A percentile compares a stretch with the other conserved stretches of the same genome.
Conservation (phyloP, 345 rosid genomes). For the Pugionium dolabratum region DNA sequence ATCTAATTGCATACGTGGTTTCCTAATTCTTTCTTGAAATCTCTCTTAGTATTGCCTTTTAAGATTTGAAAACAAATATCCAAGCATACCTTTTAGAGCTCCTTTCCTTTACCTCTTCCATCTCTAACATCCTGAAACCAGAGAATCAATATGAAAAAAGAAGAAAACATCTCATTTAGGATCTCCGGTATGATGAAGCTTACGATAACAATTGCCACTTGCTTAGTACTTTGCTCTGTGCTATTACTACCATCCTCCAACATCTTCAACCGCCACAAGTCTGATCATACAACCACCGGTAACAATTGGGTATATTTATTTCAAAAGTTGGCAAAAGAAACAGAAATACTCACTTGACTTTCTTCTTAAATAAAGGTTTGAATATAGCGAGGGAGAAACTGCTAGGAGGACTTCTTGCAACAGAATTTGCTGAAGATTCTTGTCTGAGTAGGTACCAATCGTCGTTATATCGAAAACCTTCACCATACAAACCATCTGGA, state of each 20-base stretch:
- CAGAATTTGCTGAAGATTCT: slow-evolving; percentile 48
- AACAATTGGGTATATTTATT: slow-evolving; percentile 1
- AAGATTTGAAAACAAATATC: background rate
- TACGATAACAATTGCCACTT: slow-evolving; percentile 22
- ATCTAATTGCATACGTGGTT: background rate
- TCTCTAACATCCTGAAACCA: background rate
- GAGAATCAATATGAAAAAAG: slow-evolving; percentile 4
- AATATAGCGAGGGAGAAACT: slow-evolving; percentile 42
- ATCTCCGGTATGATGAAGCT: slow-evolving; percentile 30
- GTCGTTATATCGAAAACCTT: slow-evolving; percentile 38
- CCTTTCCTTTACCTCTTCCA: slow-evolving; percentile 4
- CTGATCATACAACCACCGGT: slow-evolving; percentile 12
- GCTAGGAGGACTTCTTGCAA: slow-evolving; percentile 53
- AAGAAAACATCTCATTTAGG: background rate
- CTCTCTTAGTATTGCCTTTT: background rate
- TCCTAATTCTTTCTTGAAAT: background rate
- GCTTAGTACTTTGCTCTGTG: slow-evolving; percentile 27
- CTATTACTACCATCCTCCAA: slow-evolving; percentile 24
- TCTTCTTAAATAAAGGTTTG: slow-evolving; percentile 25
- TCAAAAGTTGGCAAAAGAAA: background rate
- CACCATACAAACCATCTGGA: slow-evolving; percentile 45
- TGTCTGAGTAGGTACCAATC: slow-evolving; percentile 58
- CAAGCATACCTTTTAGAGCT: background rate
- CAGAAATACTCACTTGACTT: slow-evolving; percentile 9
- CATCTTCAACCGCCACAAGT: slow-evolving; percentile 15